These are phyloP conservation scores for Blastocystis sp. DNA, from an alignment of 352 stramenopile genomes.

Conservation along the genomic window DNA sequence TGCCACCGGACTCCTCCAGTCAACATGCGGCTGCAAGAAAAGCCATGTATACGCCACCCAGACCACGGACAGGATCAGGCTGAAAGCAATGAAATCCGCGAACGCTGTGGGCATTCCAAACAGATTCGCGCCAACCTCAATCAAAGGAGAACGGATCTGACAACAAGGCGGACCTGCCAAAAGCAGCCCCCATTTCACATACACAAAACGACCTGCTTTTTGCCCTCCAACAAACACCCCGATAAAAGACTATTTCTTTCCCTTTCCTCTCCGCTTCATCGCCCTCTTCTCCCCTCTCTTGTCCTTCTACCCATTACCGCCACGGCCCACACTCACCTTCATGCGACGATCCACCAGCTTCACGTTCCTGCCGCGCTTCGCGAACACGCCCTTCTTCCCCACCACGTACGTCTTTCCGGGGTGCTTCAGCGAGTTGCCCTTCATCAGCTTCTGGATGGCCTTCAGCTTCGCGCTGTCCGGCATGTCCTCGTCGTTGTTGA, in stretches of 20 bases:
- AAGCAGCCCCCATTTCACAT: background rate
- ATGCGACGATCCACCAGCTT: slow-evolving; percentile 96
- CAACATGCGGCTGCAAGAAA: slow-evolving; percentile 8
- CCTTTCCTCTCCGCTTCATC: slow-evolving; percentile 70
- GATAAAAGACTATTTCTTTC: background rate
- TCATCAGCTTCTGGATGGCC: slow-evolving; percentile 88
- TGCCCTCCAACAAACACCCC: background rate
- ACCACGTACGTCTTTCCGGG: slow-evolving; percentile 94
- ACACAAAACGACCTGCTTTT: background rate
- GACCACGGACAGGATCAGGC: background rate
- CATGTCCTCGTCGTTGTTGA: slow-evolving; percentile 77
- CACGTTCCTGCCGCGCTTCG: slow-evolving; percentile 80
- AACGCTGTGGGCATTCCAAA: background rate
- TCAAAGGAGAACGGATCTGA: background rate
- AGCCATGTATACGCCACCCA: slow-evolving; percentile 34
- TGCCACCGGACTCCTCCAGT: slow-evolving; percentile 70
- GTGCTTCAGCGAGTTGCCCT: slow-evolving; percentile 84
- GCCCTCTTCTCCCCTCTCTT: slow-evolving; percentile 76
- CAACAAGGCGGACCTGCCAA: background rate
- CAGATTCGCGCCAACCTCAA: background rate
- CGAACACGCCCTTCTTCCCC: slow-evolving; percentile 78
- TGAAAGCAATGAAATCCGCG: background rate
- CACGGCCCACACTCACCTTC: slow-evolving; percentile 86
- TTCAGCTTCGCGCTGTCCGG: slow-evolving; percentile 83
- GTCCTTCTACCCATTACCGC: background rate